Conservation (phyloP, 108 stramenopile species). For the Tribonema minus region DNA sequence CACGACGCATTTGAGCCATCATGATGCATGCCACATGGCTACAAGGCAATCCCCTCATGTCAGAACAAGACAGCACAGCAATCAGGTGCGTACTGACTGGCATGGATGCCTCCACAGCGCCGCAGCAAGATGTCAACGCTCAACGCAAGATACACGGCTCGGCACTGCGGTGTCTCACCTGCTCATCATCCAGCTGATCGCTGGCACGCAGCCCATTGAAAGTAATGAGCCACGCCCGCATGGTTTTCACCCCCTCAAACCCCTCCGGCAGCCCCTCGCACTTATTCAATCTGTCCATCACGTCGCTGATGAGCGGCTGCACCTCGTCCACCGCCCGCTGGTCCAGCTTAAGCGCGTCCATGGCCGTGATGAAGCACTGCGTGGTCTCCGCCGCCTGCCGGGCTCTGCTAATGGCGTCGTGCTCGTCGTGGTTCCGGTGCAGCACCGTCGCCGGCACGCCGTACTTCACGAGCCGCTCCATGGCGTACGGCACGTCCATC, state of each 20-base stretch:
- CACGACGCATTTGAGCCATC: no score
- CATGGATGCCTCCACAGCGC: no score
- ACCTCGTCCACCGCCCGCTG: constrained; percentile 92
- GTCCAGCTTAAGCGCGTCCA: constrained; percentile 92
- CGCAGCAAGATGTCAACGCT: no score
- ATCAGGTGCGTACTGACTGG: no score
- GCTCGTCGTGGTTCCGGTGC: constrained; percentile 51
- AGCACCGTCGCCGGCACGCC: constrained; percentile 89
- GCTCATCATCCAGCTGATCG: constrained; percentile 83
- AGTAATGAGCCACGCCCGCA: constrained; percentile 81
- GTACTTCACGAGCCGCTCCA: constrained; percentile 74
- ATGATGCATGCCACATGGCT: no score
- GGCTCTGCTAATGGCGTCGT: constrained; percentile 56
- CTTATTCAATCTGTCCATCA: constrained; percentile 73
- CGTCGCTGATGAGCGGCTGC: constrained; percentile 83
- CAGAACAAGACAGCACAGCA: no score
- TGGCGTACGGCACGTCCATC: constrained; percentile 90
- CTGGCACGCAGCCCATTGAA: constrained; percentile 87
- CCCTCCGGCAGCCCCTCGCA: constrained; percentile 76
- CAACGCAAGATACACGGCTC: no score
- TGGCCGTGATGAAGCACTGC: constrained; percentile 91
- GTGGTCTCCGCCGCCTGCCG: constrained; percentile 78
- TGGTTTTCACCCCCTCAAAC: constrained; percentile 78
- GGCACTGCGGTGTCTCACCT: no score
- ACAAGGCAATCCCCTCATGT: no score